Base-by-base conservation (phyloP, 805 yeast genomes). In the Schwanniomyces occidentalis region DNA sequence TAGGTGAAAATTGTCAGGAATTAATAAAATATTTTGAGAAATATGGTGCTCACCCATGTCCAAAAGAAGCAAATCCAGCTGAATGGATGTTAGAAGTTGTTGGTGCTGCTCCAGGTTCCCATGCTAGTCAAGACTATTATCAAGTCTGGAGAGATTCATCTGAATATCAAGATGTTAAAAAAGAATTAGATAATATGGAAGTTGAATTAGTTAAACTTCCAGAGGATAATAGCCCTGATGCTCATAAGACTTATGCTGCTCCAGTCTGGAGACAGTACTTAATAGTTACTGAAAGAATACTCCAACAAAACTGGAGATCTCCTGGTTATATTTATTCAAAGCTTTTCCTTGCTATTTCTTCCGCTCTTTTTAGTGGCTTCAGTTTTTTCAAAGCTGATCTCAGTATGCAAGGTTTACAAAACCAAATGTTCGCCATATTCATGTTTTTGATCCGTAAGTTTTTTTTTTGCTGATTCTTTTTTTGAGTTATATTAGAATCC, bases 21-120 rank as follows among this genome's bases (percentile, higher is more conserved):
- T 66, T 85, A 57, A 74, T 80, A 28, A 56, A 68, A 38, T 85
- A 84, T 58, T 84, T 84, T 51, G 90, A 84, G 62, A 71, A 71
- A 46, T 62, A 81, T 54, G 85, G 95, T 22, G 88, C 90, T 25
- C 61, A 54, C 30, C 52, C 53, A 27, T 63, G 69, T 52, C 69
- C 68, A 10, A 35, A 42, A 21, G 63, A 60, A 45, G 63, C 68
- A 6, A 62, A 62, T 41, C 68, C 69, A 6, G 68, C 67, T 9
- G 95, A 87, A 65, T 88, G 95, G 93, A 88, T 88, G 95, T 69
- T 88, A 61, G 84, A 84, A 43, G 85, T 81, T 44, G 83, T 82
- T 49, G 89, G 90, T 51, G 89, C 89, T 35, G 88, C 89, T 22
- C 89, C 89, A 5, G 89, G 88, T 34, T 76, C 86, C 22, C 82